phyloP scores from a whole-genome alignment of 2,329 filamentous ascomycete genomes.

The Fusarium setosum region DNA sequence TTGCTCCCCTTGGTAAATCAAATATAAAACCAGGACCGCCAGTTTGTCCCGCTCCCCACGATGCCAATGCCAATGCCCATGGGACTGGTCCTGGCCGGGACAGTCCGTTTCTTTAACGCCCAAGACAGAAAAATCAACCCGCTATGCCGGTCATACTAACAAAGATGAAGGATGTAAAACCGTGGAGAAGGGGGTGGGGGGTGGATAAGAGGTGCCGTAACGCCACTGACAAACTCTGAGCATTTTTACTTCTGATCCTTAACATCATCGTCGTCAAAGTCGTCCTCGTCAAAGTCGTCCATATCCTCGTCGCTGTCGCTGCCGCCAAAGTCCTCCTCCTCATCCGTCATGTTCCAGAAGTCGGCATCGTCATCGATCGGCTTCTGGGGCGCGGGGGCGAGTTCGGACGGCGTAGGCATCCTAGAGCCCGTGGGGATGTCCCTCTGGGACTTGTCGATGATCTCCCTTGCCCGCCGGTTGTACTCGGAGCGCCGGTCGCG shows the following conservation, averaged over 20 bases:
- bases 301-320: conserved; percentile 75
- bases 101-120: conserved; percentile 37
- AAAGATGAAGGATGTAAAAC: conserved; percentile 25
- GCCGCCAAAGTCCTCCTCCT: conserved; percentile 82
- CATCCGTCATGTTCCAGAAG: conserved; percentile 83
- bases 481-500: conserved; percentile 79
- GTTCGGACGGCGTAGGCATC: conserved; percentile 82
- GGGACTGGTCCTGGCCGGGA: conserved; percentile 20
- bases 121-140: conserved; percentile 31
- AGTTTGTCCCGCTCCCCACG: conserved; percentile 16
- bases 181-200: not conserved
- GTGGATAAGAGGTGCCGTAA: too few relatives aligned
- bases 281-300: conserved; percentile 69
- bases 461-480: conserved; percentile 73
- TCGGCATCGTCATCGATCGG: conserved; percentile 76
- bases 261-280: conserved; percentile 66
- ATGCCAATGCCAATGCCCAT: conserved; percentile 21
- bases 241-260: conserved; percentile 40
- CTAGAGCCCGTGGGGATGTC: conserved; percentile 84
- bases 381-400: conserved; percentile 70
- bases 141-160: conserved; percentile 36
- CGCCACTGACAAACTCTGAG: conserved; percentile 1
- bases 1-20: conserved; percentile 32
- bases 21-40: conserved; percentile 20
- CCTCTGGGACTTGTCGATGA: conserved; percentile 78